Base-by-base conservation (phyloP, 2,329 filamentous ascomycete genomes). In the Aspergillus clavatus region DNA sequence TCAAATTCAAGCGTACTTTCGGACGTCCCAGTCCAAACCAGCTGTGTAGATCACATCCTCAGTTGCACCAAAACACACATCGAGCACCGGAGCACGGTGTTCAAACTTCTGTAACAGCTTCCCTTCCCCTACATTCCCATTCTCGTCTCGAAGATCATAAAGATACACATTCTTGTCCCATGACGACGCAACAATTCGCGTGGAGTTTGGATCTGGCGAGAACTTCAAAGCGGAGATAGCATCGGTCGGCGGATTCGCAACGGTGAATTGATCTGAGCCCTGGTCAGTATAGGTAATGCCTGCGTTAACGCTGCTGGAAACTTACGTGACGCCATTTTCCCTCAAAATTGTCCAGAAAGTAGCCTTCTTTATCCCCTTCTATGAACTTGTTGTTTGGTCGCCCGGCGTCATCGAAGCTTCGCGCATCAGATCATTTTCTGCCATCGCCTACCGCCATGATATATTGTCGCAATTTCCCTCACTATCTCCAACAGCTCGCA, bases 131-230 rank as follows among this genome's bases (percentile, higher is more conserved):
- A 79, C 75, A 52, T 78, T 76, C 18, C 65, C 66, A 40, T 77
- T 78, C 50, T 73, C 72, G 37, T 70, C 69, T 14, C 74, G 72
- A 47, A 85, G 79, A 62, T 95, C 87, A 75, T 97, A 97, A 42
- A 91, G 77, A 69, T 96, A 95, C 45, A 95, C 82, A 65, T 88
- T 82, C 69, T 84, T 88, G 71, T 97, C 91, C 93, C 93, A 98
- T 45, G 89, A 95, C 8, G 90, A 86, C 57, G 91, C 90, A n/a
- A 94, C 80, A 28, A 98, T 78, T 57, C 83, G 85, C 43, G 84
- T 78, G n/a, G 83, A 82, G 50, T 77, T 72, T 19, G 89, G 86
- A 53, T 78, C 73, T 27, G 89, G 87, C 54, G 90, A 88, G 76
- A 95, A 98, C 62, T 82, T 82, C 60, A 97, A 75, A 19, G 89